These are phyloP conservation scores for Terfezia claveryi DNA, from an alignment of 495 filamentous ascomycete genomes.

Conservation along the genomic window DNA sequence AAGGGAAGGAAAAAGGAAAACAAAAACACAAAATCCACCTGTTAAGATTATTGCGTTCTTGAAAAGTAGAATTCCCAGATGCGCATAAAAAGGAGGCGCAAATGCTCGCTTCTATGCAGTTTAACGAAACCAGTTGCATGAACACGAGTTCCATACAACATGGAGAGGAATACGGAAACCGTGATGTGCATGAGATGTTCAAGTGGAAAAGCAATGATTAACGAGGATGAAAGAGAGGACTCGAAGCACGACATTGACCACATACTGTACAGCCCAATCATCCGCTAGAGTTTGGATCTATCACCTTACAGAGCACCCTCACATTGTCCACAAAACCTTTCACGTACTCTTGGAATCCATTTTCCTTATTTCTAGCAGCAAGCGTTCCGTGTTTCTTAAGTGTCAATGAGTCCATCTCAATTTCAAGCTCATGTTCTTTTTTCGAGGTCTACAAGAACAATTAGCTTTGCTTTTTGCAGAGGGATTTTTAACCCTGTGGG, in stretches of 20 bases:
- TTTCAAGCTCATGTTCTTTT: slow-evolving; percentile 74
- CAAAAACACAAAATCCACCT: too few relatives aligned
- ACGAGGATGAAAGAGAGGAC: background rate
- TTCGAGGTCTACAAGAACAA: slow-evolving; percentile 25
- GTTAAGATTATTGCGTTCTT: too few relatives aligned
- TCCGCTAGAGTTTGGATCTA: too few relatives aligned
- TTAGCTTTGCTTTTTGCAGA: background rate
- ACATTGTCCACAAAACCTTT: slow-evolving; percentile 75
- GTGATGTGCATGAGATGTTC: background rate
- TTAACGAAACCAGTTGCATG: too few relatives aligned
- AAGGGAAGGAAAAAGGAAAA: too few relatives aligned
- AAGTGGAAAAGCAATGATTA: background rate
- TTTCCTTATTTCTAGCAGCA: slow-evolving; percentile 32
- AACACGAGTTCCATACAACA: too few relatives aligned
- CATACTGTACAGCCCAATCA: background rate
- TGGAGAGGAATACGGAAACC: too few relatives aligned
- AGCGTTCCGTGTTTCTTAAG: slow-evolving; percentile 47
- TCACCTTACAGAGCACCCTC: slow-evolving; percentile 27
- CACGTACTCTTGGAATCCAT: slow-evolving; percentile 51
- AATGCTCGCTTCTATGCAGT: too few relatives aligned
- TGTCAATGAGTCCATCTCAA: slow-evolving; percentile 49
- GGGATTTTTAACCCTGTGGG: slow-evolving; percentile 1
- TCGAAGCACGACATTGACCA: background rate
- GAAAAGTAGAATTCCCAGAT: too few relatives aligned
- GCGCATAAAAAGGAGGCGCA: too few relatives aligned